These are phyloP conservation scores for Mycena leptocephala DNA, from an alignment of 768 basidiomycete species.

Conservation along the genomic window DNA sequence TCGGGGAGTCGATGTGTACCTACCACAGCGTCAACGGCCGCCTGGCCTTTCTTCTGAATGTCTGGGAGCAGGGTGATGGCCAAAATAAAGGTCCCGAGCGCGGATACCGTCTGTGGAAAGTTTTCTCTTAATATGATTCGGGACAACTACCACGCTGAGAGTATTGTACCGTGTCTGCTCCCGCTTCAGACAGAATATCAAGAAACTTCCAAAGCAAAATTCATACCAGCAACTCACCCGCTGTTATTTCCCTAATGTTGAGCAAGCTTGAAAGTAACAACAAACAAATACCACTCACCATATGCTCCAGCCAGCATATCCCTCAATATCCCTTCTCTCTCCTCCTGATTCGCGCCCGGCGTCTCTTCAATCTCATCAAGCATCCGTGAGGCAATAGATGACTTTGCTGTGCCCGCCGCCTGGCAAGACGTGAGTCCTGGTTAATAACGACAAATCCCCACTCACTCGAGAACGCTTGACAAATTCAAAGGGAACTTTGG, in stretches of 20 bases:
- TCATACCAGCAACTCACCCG: no score
- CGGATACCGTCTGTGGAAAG: no score
- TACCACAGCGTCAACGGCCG: slow-evolving; percentile 42
- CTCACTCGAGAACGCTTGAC: slow-evolving; percentile 3
- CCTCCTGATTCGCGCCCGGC: not conserved
- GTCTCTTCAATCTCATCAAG: not conserved
- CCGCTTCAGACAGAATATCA: no score
- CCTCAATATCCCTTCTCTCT: not conserved
- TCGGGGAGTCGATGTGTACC: slow-evolving; percentile 44
- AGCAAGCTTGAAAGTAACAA: no score
- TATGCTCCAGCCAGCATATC: slow-evolving; percentile 1
- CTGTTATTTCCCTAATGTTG: no score
- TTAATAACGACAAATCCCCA: no score
- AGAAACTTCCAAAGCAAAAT: no score
- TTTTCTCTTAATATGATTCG: no score
- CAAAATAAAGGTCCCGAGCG: slow-evolving; percentile 33
- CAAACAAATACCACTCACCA: not conserved
- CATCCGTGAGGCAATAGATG: slow-evolving; percentile 6
- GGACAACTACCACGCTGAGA: no score
- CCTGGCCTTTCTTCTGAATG: slow-evolving; percentile 43
- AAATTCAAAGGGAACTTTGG: not conserved
- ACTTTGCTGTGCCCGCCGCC: slow-evolving; percentile 4
- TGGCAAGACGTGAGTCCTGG: not conserved
- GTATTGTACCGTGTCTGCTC: no score
- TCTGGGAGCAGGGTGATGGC: slow-evolving; percentile 46